These are phyloP conservation scores for Mucor ambiguus DNA, from an alignment of 371 early-diverging fungal species.

Conservation along the genomic window DNA sequence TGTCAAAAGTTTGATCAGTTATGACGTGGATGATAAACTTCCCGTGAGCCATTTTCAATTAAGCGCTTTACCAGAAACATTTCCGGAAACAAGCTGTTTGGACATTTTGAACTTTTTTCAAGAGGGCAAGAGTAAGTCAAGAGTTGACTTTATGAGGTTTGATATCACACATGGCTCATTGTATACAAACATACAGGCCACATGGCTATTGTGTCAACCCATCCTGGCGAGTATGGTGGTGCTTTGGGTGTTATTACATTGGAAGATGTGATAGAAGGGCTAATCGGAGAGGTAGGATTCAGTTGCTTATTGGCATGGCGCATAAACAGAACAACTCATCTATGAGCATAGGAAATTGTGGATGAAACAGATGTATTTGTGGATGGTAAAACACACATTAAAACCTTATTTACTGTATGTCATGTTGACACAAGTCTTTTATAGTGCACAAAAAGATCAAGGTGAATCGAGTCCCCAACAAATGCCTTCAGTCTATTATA, in stretches of 20 bases:
- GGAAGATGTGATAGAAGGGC: conserved; percentile 96
- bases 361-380: conserved; percentile 95
- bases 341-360: conserved; percentile 67
- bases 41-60: conserved; percentile 72
- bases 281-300: conserved; percentile 70
- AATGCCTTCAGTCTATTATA: background rate
- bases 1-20: conserved; percentile 83
- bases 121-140: conserved; percentile 72
- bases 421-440: background rate
- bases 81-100: conserved; percentile 74
- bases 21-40: conserved; percentile 79
- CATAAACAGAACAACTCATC: background rate
- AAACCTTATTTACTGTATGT: no score
- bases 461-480: background rate
- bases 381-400: conserved; percentile 52
- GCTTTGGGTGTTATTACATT: conserved; percentile 92
- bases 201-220: conserved; percentile 70
- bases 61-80: conserved; percentile 75
- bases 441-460: conserved; percentile 16
- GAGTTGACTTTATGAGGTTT: background rate
- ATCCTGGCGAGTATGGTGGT: conserved; percentile 43
- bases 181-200: conserved; percentile 40
- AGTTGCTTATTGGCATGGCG: background rate
- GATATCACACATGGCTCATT: background rate
- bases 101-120: conserved; percentile 95